Conservation (phyloP, 192 early-diverging fungal species). For the Gigaspora rosea region DNA sequence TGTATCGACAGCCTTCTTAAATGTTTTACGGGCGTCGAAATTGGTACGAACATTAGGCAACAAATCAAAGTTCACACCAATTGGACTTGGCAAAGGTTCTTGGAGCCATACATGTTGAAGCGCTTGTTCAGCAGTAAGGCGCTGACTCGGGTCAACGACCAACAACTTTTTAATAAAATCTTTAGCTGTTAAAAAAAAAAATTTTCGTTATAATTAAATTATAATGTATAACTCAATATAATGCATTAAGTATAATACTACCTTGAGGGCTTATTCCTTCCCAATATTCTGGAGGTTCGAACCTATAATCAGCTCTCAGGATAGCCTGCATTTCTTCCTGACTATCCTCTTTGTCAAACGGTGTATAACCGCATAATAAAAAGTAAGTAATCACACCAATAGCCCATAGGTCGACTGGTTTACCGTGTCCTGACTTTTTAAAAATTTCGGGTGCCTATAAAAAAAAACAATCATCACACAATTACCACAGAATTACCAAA, state of each 20-base stretch:
- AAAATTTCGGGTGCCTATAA: conserved; percentile 61
- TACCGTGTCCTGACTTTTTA: conserved; percentile 64
- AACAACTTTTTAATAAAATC: conserved; percentile 70
- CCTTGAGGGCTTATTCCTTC: conserved; percentile 49
- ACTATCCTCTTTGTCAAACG: conserved; percentile 64
- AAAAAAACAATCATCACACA: not conserved
- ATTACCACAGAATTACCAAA: not conserved
- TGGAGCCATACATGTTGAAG: conserved; percentile 73
- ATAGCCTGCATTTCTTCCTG: conserved; percentile 60
- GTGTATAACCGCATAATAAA: conserved; percentile 70
- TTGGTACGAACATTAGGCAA: conserved; percentile 61
- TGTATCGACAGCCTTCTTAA: conserved; percentile 61
- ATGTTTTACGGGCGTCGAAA: conserved; percentile 68
- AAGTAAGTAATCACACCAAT: conserved; percentile 78
- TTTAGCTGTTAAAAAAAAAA: conserved; percentile 44
- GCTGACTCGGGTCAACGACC: conserved; percentile 53
- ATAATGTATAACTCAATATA: not conserved
- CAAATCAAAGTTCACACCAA: conserved; percentile 49
- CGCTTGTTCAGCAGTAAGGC: conserved; percentile 69
- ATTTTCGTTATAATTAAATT: not conserved
- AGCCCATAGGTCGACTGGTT: conserved; percentile 85
- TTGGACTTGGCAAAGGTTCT: conserved; percentile 17
- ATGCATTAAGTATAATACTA: conserved; percentile 17
- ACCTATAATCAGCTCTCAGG: conserved; percentile 61
- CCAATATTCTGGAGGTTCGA: conserved; percentile 68